Percentiles rank a stretch among this genome's conserved stretches.
Conservation (phyloP, 768 basidiomycete species). For the Astraeus odoratus region DNA sequence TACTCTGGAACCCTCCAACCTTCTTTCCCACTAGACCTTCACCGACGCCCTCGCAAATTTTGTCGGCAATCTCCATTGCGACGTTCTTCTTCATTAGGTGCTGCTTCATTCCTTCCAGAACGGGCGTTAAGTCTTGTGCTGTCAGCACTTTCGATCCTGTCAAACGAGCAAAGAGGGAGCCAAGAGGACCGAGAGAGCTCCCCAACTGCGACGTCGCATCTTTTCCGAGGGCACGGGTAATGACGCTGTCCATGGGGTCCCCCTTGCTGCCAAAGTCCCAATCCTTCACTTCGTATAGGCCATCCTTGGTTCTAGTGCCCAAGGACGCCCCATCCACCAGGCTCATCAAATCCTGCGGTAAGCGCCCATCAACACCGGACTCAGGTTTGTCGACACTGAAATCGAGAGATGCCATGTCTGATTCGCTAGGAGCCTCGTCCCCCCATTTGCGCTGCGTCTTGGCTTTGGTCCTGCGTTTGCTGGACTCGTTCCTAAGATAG, state of each 20-base stretch:
- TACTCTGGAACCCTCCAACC: constrained; percentile 85
- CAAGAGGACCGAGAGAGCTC: constrained; percentile 55
- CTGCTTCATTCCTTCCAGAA: constrained; percentile 91
- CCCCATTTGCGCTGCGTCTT: constrained; percentile 92
- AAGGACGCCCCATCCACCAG: constrained; percentile 67
- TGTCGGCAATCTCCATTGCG: constrained; percentile 90
- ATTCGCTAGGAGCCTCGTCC: constrained; percentile 68
- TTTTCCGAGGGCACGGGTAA: constrained; percentile 52
- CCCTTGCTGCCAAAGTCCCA: constrained; percentile 66
- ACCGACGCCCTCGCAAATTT: constrained; percentile 92
- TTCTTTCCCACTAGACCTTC: constrained; percentile 86
- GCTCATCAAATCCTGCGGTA: constrained; percentile 47
- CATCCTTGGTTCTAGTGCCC: constrained; percentile 69
- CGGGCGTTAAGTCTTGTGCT: constrained; percentile 77
- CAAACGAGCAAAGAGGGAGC: constrained; percentile 75
- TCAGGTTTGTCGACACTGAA: constrained; percentile 63
- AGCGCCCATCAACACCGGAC: constrained; percentile 19
- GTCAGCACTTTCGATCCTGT: constrained; percentile 82
- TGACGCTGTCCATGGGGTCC: constrained; percentile 43
- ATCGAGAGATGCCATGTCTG: constrained; percentile 91
- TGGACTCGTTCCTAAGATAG: constrained; percentile 45
- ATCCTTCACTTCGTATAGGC: constrained; percentile 71
- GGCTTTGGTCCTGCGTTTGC: constrained; percentile 54
- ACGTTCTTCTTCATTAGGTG: constrained; percentile 99
- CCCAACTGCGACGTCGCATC: constrained; percentile 30